Percentiles rank a stretch among this genome's conserved stretches.
Evolutionary conservation across 108 stramenopile genomes (phyloP).

Genomic region (Skeletonema grethae): DNA sequence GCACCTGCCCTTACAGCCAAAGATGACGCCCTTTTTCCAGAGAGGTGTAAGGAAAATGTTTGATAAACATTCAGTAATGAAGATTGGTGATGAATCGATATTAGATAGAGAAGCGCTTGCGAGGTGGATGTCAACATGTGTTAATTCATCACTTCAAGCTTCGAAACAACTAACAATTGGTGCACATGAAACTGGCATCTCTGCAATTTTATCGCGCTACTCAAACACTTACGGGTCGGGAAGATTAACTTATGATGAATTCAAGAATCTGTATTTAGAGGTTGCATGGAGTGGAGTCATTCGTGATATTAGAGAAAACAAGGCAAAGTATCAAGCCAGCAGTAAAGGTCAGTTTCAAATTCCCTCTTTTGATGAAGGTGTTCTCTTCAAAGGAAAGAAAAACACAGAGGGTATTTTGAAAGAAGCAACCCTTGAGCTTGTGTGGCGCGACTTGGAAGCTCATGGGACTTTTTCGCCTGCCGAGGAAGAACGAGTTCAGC

Average conservation of each 20-base stretch:
- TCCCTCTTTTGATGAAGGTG: constrained; percentile 10
- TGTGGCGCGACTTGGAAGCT: constrained; percentile 79
- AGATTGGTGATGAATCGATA: not conserved
- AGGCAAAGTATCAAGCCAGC: not conserved
- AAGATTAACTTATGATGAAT: constrained; percentile 53
- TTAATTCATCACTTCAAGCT: constrained; percentile 26
- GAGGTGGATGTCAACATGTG: constrained; percentile 67
- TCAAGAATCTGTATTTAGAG: constrained; percentile 60
- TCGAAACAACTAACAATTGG: constrained; percentile 44
- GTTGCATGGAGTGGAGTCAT: constrained; percentile 48
- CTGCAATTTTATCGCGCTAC: constrained; percentile 55
- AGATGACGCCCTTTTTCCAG: constrained; percentile 59
- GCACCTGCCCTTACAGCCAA: constrained; percentile 24
- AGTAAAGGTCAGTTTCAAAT: constrained; percentile 1
- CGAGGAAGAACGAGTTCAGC: constrained; percentile 52
- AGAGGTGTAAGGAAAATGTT: constrained; percentile 62
- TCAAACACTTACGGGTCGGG: constrained; percentile 58
- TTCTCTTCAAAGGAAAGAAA: constrained; percentile 25
- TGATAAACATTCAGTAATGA: constrained; percentile 48
- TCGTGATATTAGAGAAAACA: constrained; percentile 22
- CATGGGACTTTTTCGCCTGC: constrained; percentile 72
- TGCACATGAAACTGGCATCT: constrained; percentile 60
- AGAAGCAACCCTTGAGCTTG: constrained; percentile 46
- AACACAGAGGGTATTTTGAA: constrained; percentile 37
- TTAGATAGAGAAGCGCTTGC: constrained; percentile 28